Conservation (phyloP, 352 stramenopile species). For the Hyphochytrium catenoides region DNA sequence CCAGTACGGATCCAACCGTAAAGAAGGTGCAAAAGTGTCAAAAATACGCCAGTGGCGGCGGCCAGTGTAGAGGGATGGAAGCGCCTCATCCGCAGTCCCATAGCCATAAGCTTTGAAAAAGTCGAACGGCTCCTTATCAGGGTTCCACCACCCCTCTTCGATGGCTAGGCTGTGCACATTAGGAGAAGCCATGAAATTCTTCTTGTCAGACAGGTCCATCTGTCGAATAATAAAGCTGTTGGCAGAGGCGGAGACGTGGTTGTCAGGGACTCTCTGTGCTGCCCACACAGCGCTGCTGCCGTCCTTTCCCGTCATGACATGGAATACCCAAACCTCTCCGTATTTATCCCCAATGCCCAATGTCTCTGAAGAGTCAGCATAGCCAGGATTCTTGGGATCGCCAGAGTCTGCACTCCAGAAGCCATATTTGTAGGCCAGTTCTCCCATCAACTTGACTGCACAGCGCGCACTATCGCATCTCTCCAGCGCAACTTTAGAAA, state of each 20-base stretch:
- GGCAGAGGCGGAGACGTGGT: constrained; percentile 32
- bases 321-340: constrained; percentile 40
- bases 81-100: constrained; percentile 21
- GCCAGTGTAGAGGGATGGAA: constrained; percentile 35
- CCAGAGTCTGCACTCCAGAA: constrained; percentile 30
- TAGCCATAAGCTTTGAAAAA: constrained; percentile 40
- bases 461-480: constrained; percentile 14
- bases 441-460: constrained; percentile 28
- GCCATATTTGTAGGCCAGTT: constrained; percentile 28
- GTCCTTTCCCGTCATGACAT: constrained; percentile 21
- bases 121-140: constrained; percentile 22
- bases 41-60: constrained; percentile 69
- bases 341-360: constrained; percentile 23
- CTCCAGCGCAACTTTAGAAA: constrained; percentile 28
- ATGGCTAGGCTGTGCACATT: constrained; percentile 6
- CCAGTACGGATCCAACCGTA: constrained; percentile 41
- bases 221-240: constrained; percentile 46
- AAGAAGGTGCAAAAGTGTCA: constrained; percentile 40
- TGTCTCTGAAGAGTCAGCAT: constrained; percentile 20
- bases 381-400: constrained; percentile 5
- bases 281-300: constrained; percentile 24
- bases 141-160: constrained; percentile 5
- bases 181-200: constrained; percentile 4
- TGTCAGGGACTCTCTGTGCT: constrained; percentile 27
- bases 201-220: constrained; percentile 11